Evolutionary conservation across 2,329 filamentous ascomycete species (phyloP).

Genomic region (Scleromitrula shiraiana): DNA sequence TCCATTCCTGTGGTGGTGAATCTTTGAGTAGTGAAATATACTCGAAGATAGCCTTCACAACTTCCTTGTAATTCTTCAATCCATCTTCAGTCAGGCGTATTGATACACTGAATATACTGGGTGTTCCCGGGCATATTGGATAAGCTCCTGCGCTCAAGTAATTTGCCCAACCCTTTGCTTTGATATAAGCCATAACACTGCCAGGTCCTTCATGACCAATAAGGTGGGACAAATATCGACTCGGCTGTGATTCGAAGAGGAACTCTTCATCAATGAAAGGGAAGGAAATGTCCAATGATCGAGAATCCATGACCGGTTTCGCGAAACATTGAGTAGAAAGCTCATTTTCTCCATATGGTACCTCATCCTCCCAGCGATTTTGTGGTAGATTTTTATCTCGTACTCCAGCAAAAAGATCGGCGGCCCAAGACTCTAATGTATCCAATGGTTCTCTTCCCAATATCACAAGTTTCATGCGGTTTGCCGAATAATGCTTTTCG

Average conservation of each 20-base stretch:
- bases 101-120: slow-evolving; percentile 57
- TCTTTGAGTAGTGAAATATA: slow-evolving; percentile 84
- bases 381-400: slow-evolving; percentile 58
- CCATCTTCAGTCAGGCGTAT: slow-evolving; percentile 60
- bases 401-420: slow-evolving; percentile 59
- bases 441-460: slow-evolving; percentile 60
- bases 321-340: slow-evolving; percentile 59
- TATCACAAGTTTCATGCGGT: slow-evolving; percentile 66
- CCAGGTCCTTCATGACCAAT: slow-evolving; percentile 70
- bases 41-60: slow-evolving; percentile 61
- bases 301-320: slow-evolving; percentile 64
- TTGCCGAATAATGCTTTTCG: slow-evolving; percentile 64
- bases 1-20: slow-evolving; percentile 78
- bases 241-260: slow-evolving; percentile 59
- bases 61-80: slow-evolving; percentile 48
- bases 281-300: slow-evolving; percentile 59
- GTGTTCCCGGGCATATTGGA: slow-evolving; percentile 54
- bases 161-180: slow-evolving; percentile 65
- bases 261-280: slow-evolving; percentile 62
- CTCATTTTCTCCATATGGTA: slow-evolving; percentile 51
- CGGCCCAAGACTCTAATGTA: slow-evolving; percentile 59
- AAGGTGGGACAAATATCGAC: slow-evolving; percentile 62
- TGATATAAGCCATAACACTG: slow-evolving; percentile 64
- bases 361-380: slow-evolving; percentile 57
- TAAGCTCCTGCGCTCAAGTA: slow-evolving; percentile 57